Base-by-base conservation (phyloP, 768 basidiomycete species). In the Calocera viscosa region DNA sequence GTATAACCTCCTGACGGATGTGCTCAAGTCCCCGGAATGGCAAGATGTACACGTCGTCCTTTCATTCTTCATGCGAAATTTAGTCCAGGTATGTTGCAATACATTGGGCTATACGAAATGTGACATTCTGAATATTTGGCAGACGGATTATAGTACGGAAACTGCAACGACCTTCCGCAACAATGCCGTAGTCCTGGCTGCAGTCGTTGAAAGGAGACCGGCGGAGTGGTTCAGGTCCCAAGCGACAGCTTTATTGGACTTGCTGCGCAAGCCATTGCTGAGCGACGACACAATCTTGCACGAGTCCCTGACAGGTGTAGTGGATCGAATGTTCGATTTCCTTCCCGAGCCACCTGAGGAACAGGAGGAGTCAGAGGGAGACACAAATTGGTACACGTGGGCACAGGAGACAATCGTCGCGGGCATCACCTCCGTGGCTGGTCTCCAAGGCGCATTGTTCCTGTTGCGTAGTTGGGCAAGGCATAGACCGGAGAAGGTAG, bases 11-110 rank as follows among this genome's bases (percentile, higher is more conserved):
- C 80, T 99, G 64, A 86, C 89, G 71, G 80, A 83, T 69, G 87
- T 99, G 73, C 82, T 94, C 22, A 86, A 89, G 1, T 86, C 89
- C 0, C 82, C 82, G 63, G 94, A 94, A 10, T 93, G 96, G 90
- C 85, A 82, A 8, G 93, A 95, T 67, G 91, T 97, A 3, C 90
- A 89, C 7, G 87, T 97, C 69, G 95, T 96, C 68, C 79, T 97
- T 49, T 84, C 89, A 65, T 97, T 88, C 77, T 97, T 99, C 78
- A 83, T 87, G 63, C 82, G 91, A 34, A 83, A 88, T 0, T 82
- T 99, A 43, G 88, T 90, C 71, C 87, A 86, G 79, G 93, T 90
- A 72, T 72, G 81, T 77, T 8, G 19, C 16, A 11, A 17, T 12
- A 60, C n/a, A n/a, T n/a, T n/a, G n/a, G n/a, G n/a, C n/a, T n/a